phyloP scores from a whole-genome alignment of 306 rosid genomes.

The Hippophae gyantsensis region DNA sequence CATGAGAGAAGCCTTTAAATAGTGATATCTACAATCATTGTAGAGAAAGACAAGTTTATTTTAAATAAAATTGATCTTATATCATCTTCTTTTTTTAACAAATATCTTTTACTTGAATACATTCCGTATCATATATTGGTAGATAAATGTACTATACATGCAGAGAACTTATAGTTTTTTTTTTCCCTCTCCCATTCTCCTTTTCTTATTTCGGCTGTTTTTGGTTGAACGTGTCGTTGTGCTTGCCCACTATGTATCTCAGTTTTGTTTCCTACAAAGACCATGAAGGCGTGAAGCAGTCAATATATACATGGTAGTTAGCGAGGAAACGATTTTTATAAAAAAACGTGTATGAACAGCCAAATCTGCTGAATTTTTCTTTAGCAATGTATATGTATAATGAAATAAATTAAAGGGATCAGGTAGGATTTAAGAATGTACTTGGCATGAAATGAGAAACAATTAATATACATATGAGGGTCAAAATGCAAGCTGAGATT shows the following conservation, averaged over 20 bases:
- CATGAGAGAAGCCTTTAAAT: not conserved
- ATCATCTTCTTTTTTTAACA: not conserved
- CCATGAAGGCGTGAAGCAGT: not conserved
- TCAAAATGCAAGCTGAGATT: too few relatives aligned
- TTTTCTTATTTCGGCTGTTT: too few relatives aligned
- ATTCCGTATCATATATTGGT: not conserved
- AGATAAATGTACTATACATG: not conserved
- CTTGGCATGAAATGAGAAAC: too few relatives aligned
- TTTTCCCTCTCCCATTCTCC: too few relatives aligned
- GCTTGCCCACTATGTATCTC: constrained; percentile 1
- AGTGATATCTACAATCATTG: not conserved
- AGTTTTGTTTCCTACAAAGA: not conserved
- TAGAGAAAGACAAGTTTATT: not conserved
- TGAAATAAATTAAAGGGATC: too few relatives aligned
- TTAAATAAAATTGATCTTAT: not conserved
- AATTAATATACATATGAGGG: too few relatives aligned
- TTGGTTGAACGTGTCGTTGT: not conserved
- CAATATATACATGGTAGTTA: constrained; percentile 6
- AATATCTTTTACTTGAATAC: not conserved
- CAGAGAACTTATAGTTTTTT: not conserved
- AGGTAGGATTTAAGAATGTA: too few relatives aligned
- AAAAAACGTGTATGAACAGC: too few relatives aligned
- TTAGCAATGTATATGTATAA: too few relatives aligned
- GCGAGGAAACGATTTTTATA: not conserved
- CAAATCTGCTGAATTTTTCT: too few relatives aligned